Percentiles rank a stretch among this genome's conserved stretches.
Conservation (phyloP, 2,329 filamentous ascomycete species). For the Pseudogymnoascus sp. region DNA sequence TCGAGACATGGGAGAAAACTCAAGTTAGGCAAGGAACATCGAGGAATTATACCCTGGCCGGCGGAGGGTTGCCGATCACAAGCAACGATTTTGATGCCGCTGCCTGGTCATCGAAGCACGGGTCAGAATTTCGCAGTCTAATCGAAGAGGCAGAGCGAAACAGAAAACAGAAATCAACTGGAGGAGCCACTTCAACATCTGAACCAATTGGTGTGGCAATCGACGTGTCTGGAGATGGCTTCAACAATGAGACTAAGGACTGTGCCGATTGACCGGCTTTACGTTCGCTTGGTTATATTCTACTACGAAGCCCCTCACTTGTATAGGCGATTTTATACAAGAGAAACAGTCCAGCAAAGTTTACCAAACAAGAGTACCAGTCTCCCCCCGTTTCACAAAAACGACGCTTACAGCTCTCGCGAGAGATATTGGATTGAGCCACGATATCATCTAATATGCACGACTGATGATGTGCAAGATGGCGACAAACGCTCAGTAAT, state of each 20-base stretch:
- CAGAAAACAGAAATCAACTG: conserved; percentile 27
- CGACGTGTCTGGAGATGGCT: background rate
- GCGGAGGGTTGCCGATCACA: conserved; percentile 47
- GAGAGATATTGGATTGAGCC: background rate
- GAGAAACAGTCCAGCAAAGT: background rate
- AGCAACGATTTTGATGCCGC: conserved; percentile 81
- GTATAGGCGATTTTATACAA: background rate
- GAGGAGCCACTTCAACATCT: background rate
- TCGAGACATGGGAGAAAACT: conserved; percentile 80
- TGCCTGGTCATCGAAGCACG: conserved; percentile 66
- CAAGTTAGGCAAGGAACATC: conserved; percentile 53
- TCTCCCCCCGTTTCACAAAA: background rate
- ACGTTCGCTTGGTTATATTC: background rate
- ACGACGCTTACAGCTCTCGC: background rate
- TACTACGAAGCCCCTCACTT: background rate
- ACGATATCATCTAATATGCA: background rate
- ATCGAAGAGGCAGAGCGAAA: conserved; percentile 65
- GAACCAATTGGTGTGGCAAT: background rate
- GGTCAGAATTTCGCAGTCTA: conserved; percentile 65
- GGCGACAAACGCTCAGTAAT: background rate
- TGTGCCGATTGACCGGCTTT: background rate
- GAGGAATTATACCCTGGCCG: conserved; percentile 31
- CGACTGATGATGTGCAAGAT: background rate
- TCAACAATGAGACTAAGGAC: background rate
- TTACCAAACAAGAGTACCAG: background rate